Evolutionary conservation across 352 stramenopile genomes (phyloP), one percentile per base, ranked within the genome.

Genomic region (Globisporangium middletonii): DNA sequence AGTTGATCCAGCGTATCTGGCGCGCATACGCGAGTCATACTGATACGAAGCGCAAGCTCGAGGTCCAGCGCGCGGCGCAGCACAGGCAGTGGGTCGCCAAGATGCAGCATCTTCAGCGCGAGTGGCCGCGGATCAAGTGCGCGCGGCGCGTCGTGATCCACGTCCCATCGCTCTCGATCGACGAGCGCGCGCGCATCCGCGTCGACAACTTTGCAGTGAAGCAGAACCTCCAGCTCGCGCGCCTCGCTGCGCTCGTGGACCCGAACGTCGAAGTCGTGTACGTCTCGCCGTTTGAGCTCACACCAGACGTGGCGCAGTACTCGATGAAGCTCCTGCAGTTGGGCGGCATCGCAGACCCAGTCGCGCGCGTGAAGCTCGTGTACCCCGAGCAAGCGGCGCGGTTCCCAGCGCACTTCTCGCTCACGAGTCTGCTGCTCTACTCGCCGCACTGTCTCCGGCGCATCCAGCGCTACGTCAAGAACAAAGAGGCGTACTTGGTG

Each of bases 261-360:
- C 54, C 67, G 15, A 77, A 87, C 53, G 84, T 97, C 27, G 80
- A 96, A 35, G 63, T 97, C 23, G 67, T 97, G n/a, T 97, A 96
- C 59, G 79, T 97, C 6, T 73, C 76, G 35, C 86, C 88, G 15
- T 93, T 93, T 55, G 75, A 92, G 50, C 72, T 96, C 18, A 77
- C 81, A 0, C 44, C 68, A 0, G 86, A 96, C 44, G 69, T 96
- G 43, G 65, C 72, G 15, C 79, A 88, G 57, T 97, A 97, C 59
- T 75, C 87, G 30, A 59, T 91, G 46, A 95, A 95, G 50, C 65
- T 97, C 18, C 62, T 97, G 50, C 75, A 96, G 59, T 74, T 97
- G 33, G 74, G 72, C 4, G 83, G 83, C 23, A 71, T 94, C 28
- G 43, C 50, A 4, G 73, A 93, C 35, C 73, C 82, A 15, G 60